Conservation (phyloP, 176 grass and related monocot genomes). For the Avena atlantica region DNA sequence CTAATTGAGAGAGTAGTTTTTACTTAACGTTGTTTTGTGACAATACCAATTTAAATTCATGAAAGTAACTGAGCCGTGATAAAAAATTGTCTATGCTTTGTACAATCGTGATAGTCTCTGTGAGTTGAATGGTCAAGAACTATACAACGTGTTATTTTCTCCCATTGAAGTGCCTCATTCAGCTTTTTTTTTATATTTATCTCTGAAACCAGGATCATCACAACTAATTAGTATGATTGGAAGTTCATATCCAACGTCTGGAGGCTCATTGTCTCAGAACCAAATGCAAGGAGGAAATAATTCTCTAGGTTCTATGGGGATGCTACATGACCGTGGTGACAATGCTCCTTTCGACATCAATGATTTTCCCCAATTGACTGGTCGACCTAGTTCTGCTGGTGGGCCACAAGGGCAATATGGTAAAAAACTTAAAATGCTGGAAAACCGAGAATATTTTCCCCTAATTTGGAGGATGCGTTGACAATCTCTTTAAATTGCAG, state of each 20-base stretch:
- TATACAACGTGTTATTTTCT: neutral
- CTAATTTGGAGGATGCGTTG: neutral
- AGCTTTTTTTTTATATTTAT: constrained; percentile 21
- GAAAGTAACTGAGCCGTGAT: neutral
- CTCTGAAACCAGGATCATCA: constrained; percentile 40
- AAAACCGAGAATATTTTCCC: neutral
- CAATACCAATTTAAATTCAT: constrained; percentile 22
- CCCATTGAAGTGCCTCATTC: constrained; percentile 27
- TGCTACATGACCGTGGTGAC: constrained; percentile 87
- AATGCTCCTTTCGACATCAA: constrained; percentile 90
- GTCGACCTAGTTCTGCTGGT: constrained; percentile 86
- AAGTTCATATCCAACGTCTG: constrained; percentile 80
- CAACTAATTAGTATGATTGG: constrained; percentile 92
- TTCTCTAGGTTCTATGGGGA: constrained; percentile 82
- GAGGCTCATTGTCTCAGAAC: constrained; percentile 76
- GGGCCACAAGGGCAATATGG: constrained; percentile 96
- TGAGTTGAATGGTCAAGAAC: neutral
- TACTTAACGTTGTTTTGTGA: neutral
- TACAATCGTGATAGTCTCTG: neutral
- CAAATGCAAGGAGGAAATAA: constrained; percentile 93
- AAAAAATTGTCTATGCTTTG: constrained; percentile 22
- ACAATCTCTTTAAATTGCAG: constrained; percentile 59
- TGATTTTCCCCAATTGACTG: constrained; percentile 97
- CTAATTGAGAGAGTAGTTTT: neutral
- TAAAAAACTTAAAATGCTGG: constrained; percentile 48